Evolutionary conservation across 2,329 filamentous ascomycete genomes (phyloP).

Genomic region (Aspergillus neoniger): DNA sequence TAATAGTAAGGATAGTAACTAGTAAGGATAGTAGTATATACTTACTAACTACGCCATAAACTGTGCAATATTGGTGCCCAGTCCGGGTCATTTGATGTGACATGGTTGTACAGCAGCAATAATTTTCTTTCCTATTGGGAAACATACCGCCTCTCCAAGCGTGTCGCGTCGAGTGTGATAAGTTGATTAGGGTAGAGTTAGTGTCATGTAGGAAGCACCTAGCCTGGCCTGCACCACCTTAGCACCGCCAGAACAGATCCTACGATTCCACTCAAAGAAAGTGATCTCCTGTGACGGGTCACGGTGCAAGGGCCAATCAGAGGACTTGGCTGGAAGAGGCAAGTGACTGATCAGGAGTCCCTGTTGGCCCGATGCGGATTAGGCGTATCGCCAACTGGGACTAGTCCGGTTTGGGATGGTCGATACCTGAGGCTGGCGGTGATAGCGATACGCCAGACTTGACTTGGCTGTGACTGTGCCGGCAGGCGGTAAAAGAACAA

Average conservation of each 20-base stretch:
- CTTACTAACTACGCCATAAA: too few relatives aligned
- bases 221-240: not conserved
- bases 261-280: not conserved
- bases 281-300: slow-evolving; percentile 11
- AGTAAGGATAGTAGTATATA: too few relatives aligned
- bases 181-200: slow-evolving; percentile 5
- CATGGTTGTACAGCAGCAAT: slow-evolving; percentile 6
- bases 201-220: slow-evolving; percentile 1
- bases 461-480: not conserved
- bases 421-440: not conserved
- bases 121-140: not conserved
- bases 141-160: not conserved
- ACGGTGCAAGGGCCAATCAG: slow-evolving; percentile 2
- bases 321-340: not conserved
- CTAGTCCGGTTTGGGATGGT: not conserved
- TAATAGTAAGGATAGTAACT: too few relatives aligned
- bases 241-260: not conserved
- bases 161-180: not conserved
- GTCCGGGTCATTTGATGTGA: not conserved
- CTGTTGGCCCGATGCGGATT: not conserved
- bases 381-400: not conserved
- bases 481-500: not conserved
- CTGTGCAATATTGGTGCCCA: not conserved
- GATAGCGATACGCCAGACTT: not conserved
- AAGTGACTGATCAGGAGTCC: not conserved